Base-by-base conservation (phyloP, 441 rosid genomes). In the Pelargonium cotyledonis region DNA sequence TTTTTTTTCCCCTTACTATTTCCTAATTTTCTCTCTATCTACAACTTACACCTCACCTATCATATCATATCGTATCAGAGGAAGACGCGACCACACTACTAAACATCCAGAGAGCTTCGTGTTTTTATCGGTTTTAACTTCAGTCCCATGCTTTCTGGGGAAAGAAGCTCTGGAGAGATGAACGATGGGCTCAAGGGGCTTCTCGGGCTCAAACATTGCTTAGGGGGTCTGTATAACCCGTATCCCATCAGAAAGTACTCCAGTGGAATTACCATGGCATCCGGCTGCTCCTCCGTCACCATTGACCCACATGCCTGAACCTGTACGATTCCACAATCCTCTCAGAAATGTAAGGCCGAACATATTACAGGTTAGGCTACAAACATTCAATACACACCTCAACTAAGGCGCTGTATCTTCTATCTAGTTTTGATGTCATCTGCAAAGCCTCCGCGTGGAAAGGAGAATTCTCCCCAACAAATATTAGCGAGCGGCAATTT, bases 281-380 rank as follows among this genome's bases (percentile, higher is more conserved):
- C 92, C 41, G 99, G 99, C 76, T 94, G 99, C 80, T 94, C 99
- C 78, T 94, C 97, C 5, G 95, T 91, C 80, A 94, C 99, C 85
- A 89, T 72, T 0, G 99, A 94, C 26, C 99, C 99, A 72, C 99
- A 91, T 68, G 89, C 92, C 76, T 94, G 97, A 75, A 93, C 98
- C 98, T 92, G 86, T 53, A 71, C 55, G 41, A 40, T 49, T 47
- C 29, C 46, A 0, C 51, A 46, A 1, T 1, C 51, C n/a, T 46
- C 51, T 46, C 51, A 46, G 51, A 9, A 46, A 46, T 8, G 23
- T 23, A 60, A 9, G n/a, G 64, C 6, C 64, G 11, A 61, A 23
- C 15, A 61, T 26, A 26, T 11, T 2, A 21, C 5, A 21, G 12
- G 0, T 60, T 18, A 19, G 14, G 14, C 8, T 23, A 29, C 16